Conservation (phyloP, 345 rosid genomes). For the Corchorus olitorius region DNA sequence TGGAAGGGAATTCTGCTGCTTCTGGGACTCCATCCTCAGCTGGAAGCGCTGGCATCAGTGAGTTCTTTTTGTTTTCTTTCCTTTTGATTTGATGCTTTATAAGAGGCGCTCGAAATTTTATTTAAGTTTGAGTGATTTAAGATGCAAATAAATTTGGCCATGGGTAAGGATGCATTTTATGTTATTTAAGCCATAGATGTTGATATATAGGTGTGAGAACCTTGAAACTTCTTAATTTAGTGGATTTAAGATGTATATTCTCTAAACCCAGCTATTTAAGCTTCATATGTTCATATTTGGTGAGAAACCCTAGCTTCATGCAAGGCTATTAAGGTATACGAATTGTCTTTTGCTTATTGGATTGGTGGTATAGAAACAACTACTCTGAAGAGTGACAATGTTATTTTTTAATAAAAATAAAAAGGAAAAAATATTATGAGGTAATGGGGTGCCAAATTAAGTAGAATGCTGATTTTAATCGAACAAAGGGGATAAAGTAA, state of each 20-base stretch:
- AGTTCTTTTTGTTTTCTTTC: slow-evolving; percentile 27
- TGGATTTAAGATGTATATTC: neutral
- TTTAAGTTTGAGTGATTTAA: neutral
- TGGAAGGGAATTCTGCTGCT: slow-evolving; percentile 91
- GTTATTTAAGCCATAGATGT: no score
- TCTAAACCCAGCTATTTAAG: slow-evolving; percentile 4
- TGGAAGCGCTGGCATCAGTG: slow-evolving; percentile 97
- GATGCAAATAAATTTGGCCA: neutral
- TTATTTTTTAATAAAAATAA: neutral
- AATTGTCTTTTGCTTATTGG: neutral
- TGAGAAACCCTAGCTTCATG: neutral
- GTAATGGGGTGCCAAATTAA: neutral
- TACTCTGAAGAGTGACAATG: neutral
- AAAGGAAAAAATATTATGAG: neutral
- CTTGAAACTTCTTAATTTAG: neutral
- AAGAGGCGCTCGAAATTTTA: neutral
- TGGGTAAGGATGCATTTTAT: no score
- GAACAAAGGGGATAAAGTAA: neutral
- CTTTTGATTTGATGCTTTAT: neutral
- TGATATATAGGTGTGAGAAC: neutral
- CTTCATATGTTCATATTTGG: neutral
- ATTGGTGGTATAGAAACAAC: neutral
- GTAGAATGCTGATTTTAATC: neutral
- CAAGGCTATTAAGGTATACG: neutral
- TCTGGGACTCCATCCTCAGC: slow-evolving; percentile 92